These are phyloP conservation scores for Thelonectria olida DNA, from an alignment of 2,329 filamentous ascomycete genomes.

Conservation along the genomic window DNA sequence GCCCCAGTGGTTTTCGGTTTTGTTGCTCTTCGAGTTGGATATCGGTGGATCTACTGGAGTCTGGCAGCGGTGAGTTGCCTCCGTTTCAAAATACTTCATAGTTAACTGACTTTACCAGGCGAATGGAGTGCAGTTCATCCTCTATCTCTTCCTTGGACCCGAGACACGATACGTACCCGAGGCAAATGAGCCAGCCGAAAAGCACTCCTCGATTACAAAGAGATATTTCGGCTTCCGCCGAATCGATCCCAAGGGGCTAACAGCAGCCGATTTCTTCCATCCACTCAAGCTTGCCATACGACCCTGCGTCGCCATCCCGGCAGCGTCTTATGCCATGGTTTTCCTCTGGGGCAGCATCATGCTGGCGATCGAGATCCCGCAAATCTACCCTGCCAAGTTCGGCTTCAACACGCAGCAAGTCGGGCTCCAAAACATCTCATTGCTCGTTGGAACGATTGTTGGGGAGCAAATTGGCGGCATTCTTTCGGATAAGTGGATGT, in stretches of 20 bases:
- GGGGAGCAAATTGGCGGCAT: slow-evolving; percentile 68
- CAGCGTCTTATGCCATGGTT: slow-evolving; percentile 63
- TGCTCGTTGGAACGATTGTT: slow-evolving; percentile 65
- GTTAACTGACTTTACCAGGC: slow-evolving; percentile 6
- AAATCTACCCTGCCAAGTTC: slow-evolving; percentile 64
- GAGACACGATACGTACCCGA: slow-evolving; percentile 25
- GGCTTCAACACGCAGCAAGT: slow-evolving; percentile 65
- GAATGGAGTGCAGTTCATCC: slow-evolving; percentile 23
- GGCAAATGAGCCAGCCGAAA: background rate
- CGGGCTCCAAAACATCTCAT: slow-evolving; percentile 64
- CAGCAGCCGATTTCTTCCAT: slow-evolving; percentile 14
- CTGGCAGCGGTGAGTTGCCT: slow-evolving; percentile 59
- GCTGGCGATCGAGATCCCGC: slow-evolving; percentile 66
- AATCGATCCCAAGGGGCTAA: slow-evolving; percentile 17
- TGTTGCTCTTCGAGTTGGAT: slow-evolving; percentile 60
- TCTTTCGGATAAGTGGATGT: slow-evolving; percentile 63
- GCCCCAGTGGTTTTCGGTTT: slow-evolving; percentile 49
- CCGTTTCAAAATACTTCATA: background rate
- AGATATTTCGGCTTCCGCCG: slow-evolving; percentile 12
- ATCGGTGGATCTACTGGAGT: slow-evolving; percentile 68
- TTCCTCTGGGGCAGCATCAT: slow-evolving; percentile 54
- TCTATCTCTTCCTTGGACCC: slow-evolving; percentile 24
- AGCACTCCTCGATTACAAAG: background rate
- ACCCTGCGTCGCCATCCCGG: slow-evolving; percentile 42
- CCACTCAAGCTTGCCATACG: slow-evolving; percentile 9